Base-by-base conservation (phyloP, 2,329 filamentous ascomycete genomes). In the Pyrenophora tritici-repentis region DNA sequence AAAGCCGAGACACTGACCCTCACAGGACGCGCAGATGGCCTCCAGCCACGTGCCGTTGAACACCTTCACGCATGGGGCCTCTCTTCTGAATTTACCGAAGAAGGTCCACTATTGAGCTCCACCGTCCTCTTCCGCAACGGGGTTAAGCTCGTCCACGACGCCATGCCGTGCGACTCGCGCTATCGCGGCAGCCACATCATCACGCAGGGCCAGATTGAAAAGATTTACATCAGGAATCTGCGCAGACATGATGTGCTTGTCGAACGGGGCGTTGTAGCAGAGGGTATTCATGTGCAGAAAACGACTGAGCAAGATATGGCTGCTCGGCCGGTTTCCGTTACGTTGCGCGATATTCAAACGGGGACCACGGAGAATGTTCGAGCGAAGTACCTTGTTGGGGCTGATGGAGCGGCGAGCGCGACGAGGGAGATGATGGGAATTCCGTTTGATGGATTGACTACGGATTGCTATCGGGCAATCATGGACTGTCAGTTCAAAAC, bases 141-240 rank as follows among this genome's bases (percentile, higher is more conserved):
- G 2, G 12, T n/a, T 6, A 33, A 33, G 14, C 14, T 33, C 12
- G 5, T 33, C 12, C 16, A 50, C 55, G 29, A 72, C 65, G 7
- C 12, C 4, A 22, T 12, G 16, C 38, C 29, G 22, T 41, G 16
- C 6, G 72, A 74, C 53, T 73, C 72, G 10, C 60, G 68, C 5
- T 73, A 72, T 44, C 65, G 67, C 18, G 71, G 73, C 10, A 38
- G 73, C 3, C 68, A 73, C 45, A 61, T 73, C 48, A 70, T 74
- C 43, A 72, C 73, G 0, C 72, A 76, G 39, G 66, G 71, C 1
- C 73, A 74, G 47, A 41, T 75, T 7, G 72, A 75, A 53, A 54
- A 65, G 10, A 71, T 75, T 29, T 75, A 67, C 42, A 62, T 75
- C 17, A 63, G 73, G 6, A 73, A 75, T 47, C 51, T 75, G 5